Evolutionary conservation across 768 basidiomycete genomes (phyloP).

Genomic region (Termitomyces sp.): DNA sequence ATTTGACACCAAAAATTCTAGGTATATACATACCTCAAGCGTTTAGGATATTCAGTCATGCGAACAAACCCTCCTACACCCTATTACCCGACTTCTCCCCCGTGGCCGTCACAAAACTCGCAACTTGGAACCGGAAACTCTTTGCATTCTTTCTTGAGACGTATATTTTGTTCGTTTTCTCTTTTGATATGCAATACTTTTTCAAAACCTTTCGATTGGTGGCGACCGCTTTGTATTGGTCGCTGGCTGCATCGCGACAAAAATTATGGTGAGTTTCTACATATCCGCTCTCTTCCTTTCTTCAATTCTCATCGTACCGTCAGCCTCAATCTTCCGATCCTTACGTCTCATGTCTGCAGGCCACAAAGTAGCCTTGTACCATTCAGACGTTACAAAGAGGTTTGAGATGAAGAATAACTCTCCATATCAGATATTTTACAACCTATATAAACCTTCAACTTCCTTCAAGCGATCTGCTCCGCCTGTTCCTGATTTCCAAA

Average conservation of each 20-base stretch:
- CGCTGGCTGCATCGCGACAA: conserved; percentile 45
- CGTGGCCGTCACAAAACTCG: conserved; percentile 17
- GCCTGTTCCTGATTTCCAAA: conserved; percentile 77
- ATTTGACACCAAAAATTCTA: conserved; percentile 23
- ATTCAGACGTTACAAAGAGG: conserved; percentile 18
- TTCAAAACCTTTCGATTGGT: conserved; percentile 48
- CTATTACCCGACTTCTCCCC: conserved; percentile 35
- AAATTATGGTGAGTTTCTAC: conserved; percentile 40
- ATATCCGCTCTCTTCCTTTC: not conserved
- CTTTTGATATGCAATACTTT: conserved; percentile 26
- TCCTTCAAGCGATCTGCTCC: conserved; percentile 76
- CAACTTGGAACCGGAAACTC: conserved; percentile 3
- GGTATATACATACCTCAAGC: conserved; percentile 91
- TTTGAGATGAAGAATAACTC: conserved; percentile 24
- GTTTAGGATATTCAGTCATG: conserved; percentile 86
- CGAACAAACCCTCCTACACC: conserved; percentile 41
- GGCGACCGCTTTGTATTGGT: conserved; percentile 52
- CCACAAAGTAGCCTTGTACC: conserved; percentile 43
- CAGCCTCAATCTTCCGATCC: conserved; percentile 65
- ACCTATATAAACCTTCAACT: conserved; percentile 88
- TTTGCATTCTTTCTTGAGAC: conserved; percentile 26
- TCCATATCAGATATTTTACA: conserved; percentile 82
- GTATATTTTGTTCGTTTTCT: conserved; percentile 29
- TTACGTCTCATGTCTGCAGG: conserved; percentile 73
- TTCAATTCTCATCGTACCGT: not conserved